phyloP scores from a whole-genome alignment of 2,329 filamentous ascomycete species.

The Fusarium guadeloupense region DNA sequence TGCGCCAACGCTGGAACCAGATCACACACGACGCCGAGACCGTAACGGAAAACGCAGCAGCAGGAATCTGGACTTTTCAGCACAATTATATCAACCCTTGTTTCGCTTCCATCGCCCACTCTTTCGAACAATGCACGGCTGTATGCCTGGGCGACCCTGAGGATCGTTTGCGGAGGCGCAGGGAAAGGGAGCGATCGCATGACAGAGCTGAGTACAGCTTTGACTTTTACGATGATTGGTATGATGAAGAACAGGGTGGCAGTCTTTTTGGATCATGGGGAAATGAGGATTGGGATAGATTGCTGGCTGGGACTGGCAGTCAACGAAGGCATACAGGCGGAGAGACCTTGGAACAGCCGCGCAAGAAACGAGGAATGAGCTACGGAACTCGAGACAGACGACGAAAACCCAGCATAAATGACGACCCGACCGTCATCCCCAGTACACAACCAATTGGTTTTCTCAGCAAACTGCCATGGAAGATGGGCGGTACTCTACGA shows the following conservation, averaged over 20 bases:
- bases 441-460: slow-evolving; percentile 88
- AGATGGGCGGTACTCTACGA: slow-evolving; percentile 80
- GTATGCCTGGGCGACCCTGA: slow-evolving; percentile 77
- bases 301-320: slow-evolving; percentile 75
- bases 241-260: slow-evolving; percentile 65
- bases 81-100: slow-evolving; percentile 88
- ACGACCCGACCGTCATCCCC: slow-evolving; percentile 91
- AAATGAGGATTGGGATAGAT: slow-evolving; percentile 83
- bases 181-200: slow-evolving; percentile 68
- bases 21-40: slow-evolving; percentile 90
- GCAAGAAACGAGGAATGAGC: slow-evolving; percentile 83
- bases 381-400: slow-evolving; percentile 76
- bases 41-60: slow-evolving; percentile 90
- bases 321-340: slow-evolving; percentile 49
- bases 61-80: slow-evolving; percentile 87
- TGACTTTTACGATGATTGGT: slow-evolving; percentile 99
- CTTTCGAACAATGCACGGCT: slow-evolving; percentile 76
- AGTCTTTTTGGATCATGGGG: slow-evolving; percentile 78
- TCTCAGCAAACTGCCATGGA: slow-evolving; percentile 83
- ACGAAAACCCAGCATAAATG: slow-evolving; percentile 58
- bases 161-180: slow-evolving; percentile 74
- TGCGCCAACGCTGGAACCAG: slow-evolving; percentile 93
- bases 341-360: slow-evolving; percentile 68
- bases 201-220: slow-evolving; percentile 84
- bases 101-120: slow-evolving; percentile 70